Evolutionary conservation across 1,284 basidiomycete genomes (phyloP).

Genomic region (Leccinum pachyderme): DNA sequence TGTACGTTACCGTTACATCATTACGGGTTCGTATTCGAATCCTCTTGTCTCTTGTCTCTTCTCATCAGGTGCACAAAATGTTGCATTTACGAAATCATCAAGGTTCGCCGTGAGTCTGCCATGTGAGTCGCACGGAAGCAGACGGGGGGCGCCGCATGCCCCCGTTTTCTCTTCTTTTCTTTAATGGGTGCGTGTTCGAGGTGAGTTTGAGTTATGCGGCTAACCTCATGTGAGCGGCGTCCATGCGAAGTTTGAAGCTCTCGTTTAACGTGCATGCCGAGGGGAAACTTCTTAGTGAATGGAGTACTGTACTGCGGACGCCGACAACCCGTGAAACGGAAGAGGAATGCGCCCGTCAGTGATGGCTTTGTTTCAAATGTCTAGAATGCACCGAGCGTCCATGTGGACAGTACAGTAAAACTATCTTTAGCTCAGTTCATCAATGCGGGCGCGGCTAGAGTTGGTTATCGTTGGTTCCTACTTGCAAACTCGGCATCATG

Average conservation of each 20-base stretch:
- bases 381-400: conserved; percentile 3
- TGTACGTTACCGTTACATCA: background rate
- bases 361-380: conserved; percentile 10
- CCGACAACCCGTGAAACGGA: background rate
- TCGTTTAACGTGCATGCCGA: background rate
- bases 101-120: background rate
- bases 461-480: background rate
- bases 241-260: background rate
- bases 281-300: background rate
- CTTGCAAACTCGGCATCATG: background rate
- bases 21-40: background rate
- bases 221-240: background rate
- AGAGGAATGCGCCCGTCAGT: background rate
- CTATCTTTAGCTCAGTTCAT: background rate
- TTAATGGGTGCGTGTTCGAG: conserved; percentile 1
- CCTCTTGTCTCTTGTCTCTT: conserved; percentile 1
- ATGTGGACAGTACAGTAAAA: conserved; percentile 11
- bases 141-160: background rate
- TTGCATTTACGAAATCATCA: background rate
- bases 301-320: background rate
- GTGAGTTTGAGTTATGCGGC: background rate
- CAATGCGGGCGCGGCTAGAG: background rate
- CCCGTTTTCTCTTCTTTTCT: background rate
- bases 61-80: conserved; percentile 10
- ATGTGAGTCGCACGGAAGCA: background rate